Conservation (phyloP, 257 asterid species). For the Solanum peruvianum region DNA sequence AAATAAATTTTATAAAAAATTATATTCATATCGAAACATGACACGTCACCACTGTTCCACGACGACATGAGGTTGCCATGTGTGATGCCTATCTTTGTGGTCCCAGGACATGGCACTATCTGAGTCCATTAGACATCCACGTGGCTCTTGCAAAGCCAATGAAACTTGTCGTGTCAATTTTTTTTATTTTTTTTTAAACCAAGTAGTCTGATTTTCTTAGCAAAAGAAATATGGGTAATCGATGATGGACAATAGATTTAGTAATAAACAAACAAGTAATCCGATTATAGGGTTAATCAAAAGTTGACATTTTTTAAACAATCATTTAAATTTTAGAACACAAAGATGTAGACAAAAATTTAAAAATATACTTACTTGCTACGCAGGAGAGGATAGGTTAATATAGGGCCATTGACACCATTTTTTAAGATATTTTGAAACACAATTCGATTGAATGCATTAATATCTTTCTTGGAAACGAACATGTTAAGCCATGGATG, state of each 20-base stretch:
- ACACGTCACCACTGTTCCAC: not conserved
- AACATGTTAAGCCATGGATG: constrained; percentile 98
- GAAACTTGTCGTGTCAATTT: not conserved
- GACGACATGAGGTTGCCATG: not conserved
- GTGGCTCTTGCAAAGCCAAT: not conserved
- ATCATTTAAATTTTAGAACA: not conserved
- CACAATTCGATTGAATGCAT: constrained; percentile 46
- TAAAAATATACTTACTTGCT: constrained; percentile 49
- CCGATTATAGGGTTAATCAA: not conserved
- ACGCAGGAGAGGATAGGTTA: constrained; percentile 71
- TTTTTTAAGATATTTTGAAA: constrained; percentile 58
- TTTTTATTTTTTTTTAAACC: too few relatives aligned
- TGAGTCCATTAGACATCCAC: not conserved
- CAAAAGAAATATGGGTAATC: not conserved
- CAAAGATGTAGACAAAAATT: not conserved
- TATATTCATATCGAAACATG: not conserved
- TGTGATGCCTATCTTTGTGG: not conserved
- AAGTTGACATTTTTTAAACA: not conserved
- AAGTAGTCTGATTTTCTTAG: not conserved
- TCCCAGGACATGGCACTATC: not conserved
- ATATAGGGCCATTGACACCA: constrained; percentile 93
- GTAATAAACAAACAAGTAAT: not conserved
- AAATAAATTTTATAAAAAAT: too few relatives aligned
- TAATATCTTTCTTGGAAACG: constrained; percentile 52
- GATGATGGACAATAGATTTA: not conserved